Percentiles rank a stretch among this genome's conserved stretches.
These are phyloP conservation scores for Lentinula novae-zelandiae DNA, from an alignment of 1,284 basidiomycete species.

Conservation along the genomic window DNA sequence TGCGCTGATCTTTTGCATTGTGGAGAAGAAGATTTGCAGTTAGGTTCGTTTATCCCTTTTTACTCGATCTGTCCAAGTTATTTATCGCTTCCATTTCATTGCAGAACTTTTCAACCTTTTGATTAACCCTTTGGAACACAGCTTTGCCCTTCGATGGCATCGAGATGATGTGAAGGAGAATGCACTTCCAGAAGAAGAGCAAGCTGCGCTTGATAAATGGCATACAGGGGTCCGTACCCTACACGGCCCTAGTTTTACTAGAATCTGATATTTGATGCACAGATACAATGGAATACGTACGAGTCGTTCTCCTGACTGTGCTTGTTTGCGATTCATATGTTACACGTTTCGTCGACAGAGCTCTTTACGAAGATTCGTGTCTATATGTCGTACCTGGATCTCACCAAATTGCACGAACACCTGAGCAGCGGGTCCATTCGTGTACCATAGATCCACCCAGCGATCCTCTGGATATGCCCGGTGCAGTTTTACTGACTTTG, in stretches of 20 bases:
- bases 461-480: slow-evolving; percentile 69
- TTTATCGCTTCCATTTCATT: not conserved
- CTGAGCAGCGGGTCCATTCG: slow-evolving; percentile 57
- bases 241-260: not conserved
- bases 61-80: not conserved
- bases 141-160: slow-evolving; percentile 82
- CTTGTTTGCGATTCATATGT: no score
- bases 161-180: slow-evolving; percentile 72
- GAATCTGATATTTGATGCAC: slow-evolving; percentile 3
- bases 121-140: slow-evolving; percentile 65
- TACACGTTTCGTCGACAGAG: slow-evolving; percentile 33
- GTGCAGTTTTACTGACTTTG: slow-evolving; percentile 54
- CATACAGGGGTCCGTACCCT: slow-evolving; percentile 56
- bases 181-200: slow-evolving; percentile 65
- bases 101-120: slow-evolving; percentile 80
- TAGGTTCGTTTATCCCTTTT: slow-evolving; percentile 46
- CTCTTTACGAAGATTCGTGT: slow-evolving; percentile 72
- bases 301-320: slow-evolving; percentile 17
- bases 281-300: slow-evolving; percentile 85
- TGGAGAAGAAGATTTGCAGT: slow-evolving; percentile 57
- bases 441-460: slow-evolving; percentile 50
- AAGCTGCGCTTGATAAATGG: slow-evolving; percentile 53
- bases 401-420: slow-evolving; percentile 58
- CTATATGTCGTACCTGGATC: slow-evolving; percentile 74
- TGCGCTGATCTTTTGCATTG: slow-evolving; percentile 49